A percentile compares a stretch with the other conserved stretches of the same genome.
Evolutionary conservation across 2,329 filamentous ascomycete species (phyloP).

Genomic region (Ascochyta viciae-villosae): DNA sequence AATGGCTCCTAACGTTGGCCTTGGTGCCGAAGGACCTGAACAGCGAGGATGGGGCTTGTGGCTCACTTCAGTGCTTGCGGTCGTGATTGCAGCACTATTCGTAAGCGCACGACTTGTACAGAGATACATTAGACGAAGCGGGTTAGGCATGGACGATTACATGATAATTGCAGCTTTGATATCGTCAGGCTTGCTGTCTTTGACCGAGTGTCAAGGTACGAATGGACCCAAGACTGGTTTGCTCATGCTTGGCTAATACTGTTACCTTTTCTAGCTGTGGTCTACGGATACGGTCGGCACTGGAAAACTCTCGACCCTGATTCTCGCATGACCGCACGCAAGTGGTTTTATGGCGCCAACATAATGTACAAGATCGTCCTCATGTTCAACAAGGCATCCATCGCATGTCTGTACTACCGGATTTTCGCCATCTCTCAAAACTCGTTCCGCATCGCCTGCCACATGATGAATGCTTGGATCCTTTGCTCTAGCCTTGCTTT

Average conservation of each 20-base stretch:
- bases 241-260: not conserved
- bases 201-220: constrained; percentile 36
- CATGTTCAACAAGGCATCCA: constrained; percentile 45
- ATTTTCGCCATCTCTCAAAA: constrained; percentile 40
- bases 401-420: constrained; percentile 44
- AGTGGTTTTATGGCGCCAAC: constrained; percentile 43
- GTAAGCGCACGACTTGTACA: constrained; percentile 27
- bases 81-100: constrained; percentile 26
- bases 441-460: constrained; percentile 35
- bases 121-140: constrained; percentile 23
- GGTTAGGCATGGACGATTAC: constrained; percentile 32
- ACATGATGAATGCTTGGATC: constrained; percentile 39
- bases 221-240: not conserved
- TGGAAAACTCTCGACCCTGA: constrained; percentile 22
- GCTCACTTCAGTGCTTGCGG: constrained; percentile 32
- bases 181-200: constrained; percentile 25
- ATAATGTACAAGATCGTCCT: constrained; percentile 50
- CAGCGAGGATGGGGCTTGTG: constrained; percentile 33
- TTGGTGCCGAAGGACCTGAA: constrained; percentile 29
- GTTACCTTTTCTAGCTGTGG: constrained; percentile 24
- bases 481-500: constrained; percentile 40
- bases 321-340: constrained; percentile 26
- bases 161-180: constrained; percentile 31
- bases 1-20: constrained; percentile 32
- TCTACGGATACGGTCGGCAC: constrained; percentile 30